A percentile compares a stretch with the other conserved stretches of the same genome.
Conservation (phyloP, 2,329 filamentous ascomycete species). For the Sporothrix euskadiensis region DNA sequence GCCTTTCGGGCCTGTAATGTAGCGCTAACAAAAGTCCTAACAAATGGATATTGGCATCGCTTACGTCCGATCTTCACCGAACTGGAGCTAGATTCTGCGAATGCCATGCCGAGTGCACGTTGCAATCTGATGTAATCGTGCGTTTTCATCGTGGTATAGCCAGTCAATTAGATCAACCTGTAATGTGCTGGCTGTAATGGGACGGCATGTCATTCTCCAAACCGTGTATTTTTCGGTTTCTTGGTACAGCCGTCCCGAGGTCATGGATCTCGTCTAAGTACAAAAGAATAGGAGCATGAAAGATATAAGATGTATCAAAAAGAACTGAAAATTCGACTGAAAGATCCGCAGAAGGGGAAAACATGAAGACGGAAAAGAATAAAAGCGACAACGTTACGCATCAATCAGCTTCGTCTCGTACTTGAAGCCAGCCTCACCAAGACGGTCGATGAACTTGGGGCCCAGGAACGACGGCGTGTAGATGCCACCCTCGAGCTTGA, state of each 20-base stretch:
- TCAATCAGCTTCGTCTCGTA: constrained; percentile 53
- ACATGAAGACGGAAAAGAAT: background rate
- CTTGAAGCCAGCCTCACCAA: constrained; percentile 62
- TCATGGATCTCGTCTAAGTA: background rate
- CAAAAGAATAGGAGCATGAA: background rate
- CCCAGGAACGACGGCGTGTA: constrained; percentile 73
- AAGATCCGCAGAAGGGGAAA: background rate
- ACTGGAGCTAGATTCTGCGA: background rate
- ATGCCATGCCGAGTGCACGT: background rate
- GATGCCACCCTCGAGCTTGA: constrained; percentile 63
- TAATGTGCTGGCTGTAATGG: background rate
- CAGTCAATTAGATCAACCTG: background rate
- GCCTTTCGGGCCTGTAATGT: background rate
- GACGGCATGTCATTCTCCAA: background rate
- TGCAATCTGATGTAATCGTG: background rate
- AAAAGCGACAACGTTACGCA: background rate
- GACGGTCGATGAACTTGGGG: constrained; percentile 63
- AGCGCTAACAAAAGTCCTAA: constrained; percentile 4
- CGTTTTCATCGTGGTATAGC: background rate
- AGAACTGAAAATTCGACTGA: background rate
- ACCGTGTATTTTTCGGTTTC: background rate
- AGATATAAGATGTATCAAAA: background rate
- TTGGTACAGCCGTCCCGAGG: background rate
- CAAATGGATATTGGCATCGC: background rate
- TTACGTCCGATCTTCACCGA: background rate